Evolutionary conservation across 352 stramenopile species (phyloP), one percentile per base, ranked within the genome.

Genomic region (Phytophthora lateralis): DNA sequence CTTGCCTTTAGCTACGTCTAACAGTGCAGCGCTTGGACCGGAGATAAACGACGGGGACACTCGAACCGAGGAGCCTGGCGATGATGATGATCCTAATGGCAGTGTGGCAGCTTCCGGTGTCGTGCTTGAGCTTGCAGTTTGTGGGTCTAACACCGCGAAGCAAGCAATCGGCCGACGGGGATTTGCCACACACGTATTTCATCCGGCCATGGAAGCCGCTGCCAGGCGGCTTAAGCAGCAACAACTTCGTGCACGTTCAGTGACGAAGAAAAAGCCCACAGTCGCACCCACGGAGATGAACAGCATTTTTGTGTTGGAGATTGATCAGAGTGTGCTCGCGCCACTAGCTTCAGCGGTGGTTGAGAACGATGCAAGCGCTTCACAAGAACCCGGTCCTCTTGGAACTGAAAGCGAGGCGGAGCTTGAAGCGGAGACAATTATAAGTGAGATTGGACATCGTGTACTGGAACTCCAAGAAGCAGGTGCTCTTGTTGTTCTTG

Each of bases 391-490:
- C 14, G 32, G 18, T 10, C 15, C 17, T 4, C 50, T 72, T 20
- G 47, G 57, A 21, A 59, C 52, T 14, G 58, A 57, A 30, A 73
- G 58, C 11, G 61, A 73, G 35, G 59, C 63, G 2, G 64, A 76
- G 6, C 38, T 76, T 21, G 67, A 79, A 21, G 67, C 70, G 4
- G 63, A 76, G 15, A 61, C 71, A 12, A 73, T 90, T 12, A 73
- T 86, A 2, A 43, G 66, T 0, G 71, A 73, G 21, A 81, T 92
- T 45, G 73, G 61, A 0, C 67, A 75, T 6, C 80, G 72, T 4
- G 78, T 88, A 18, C 49, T 92, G 2, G 77, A 76, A 14, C 75
- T 83, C 0, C 83, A 92, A 55, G 81, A 92, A 47, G 53, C 73
- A 1, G 80, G 83, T 1, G 83, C 71, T 7, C 41, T 92, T 0